Evolutionary conservation across 805 yeast species (phyloP), one percentile per base, ranked within the genome.

Genomic region (Metschnikowia koreensis): DNA sequence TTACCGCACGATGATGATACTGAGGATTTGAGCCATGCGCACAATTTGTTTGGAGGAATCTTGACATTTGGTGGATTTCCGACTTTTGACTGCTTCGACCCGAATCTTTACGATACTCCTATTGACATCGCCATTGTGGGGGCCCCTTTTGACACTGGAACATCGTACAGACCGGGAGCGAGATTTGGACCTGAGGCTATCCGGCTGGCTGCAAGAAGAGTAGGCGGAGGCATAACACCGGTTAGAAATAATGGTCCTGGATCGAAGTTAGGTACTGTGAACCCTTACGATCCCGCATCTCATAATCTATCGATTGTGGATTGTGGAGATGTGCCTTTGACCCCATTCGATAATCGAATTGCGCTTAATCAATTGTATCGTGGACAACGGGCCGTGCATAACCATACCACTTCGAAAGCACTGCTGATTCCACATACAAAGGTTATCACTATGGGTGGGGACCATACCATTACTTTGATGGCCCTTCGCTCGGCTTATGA

Each of bases 291-390:
- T 49, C 63, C 69, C 40, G 71, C 29, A 7, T 57, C 67, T 17
- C 76, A 71, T 55, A 70, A 72, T 54, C 61, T 56, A 33, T 38
- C 62, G 15, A 62, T 65, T 13, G 66, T 84, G 6, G 90, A 85
- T 66, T 85, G 90, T 65, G 84, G 85, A 29, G 90, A 85, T 64
- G 80, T 84, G 40, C 83, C 87, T 11, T 78, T 84, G 60, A 79
- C 86, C 2, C 89, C 90, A 8, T 78, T 85, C 66, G 89, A 85
- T 66, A 84, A 84, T 63, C 63, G 77, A 16, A 68, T 85, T 48
- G 89, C 89, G 0, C 69, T 85, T 58, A 71, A 77, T 63, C 89
- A 84, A 63, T 78, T 85, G 76, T 81, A 81, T 59, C 67, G 85
- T 27, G 85, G 80, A 9, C 73, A 77, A 52, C 64, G 80, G 43